A percentile compares a stretch with the other conserved stretches of the same genome.
Evolutionary conservation across 306 rosid genomes (phyloP).

Genomic region (Abrus pulchellus): DNA sequence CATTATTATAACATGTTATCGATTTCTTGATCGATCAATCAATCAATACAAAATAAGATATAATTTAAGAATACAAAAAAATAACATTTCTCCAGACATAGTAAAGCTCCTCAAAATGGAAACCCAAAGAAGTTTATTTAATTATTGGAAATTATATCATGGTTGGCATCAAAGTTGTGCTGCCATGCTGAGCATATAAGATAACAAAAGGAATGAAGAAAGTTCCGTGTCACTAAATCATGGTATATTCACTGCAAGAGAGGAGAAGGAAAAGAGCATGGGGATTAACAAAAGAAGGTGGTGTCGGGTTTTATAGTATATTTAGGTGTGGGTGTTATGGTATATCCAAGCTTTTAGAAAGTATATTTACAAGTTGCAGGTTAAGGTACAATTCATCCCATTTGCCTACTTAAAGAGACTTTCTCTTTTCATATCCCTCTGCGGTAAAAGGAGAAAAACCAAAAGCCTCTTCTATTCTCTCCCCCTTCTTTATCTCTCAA

Average conservation of each 20-base stretch:
- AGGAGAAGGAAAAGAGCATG: slow-evolving; percentile 55
- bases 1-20: no score
- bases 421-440: slow-evolving; percentile 57
- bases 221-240: slow-evolving; percentile 51
- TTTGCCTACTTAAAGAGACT: slow-evolving; percentile 81
- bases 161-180: slow-evolving; percentile 40
- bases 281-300: slow-evolving; percentile 88
- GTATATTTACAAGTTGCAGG: slow-evolving; percentile 81
- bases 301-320: slow-evolving; percentile 71
- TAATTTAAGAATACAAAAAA: not conserved
- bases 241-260: slow-evolving; percentile 58
- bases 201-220: slow-evolving; percentile 59
- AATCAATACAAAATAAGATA: no score
- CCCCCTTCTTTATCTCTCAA: slow-evolving; percentile 52
- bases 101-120: slow-evolving; percentile 19
- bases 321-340: slow-evolving; percentile 69
- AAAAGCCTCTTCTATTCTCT: slow-evolving; percentile 78
- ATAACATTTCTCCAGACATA: not conserved
- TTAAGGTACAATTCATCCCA: slow-evolving; percentile 83
- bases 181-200: slow-evolving; percentile 39
- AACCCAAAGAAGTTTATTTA: not conserved
- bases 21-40: no score
- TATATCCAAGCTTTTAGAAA: slow-evolving; percentile 93
- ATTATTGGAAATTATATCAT: slow-evolving; percentile 20
- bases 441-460: slow-evolving; percentile 77